Conservation (phyloP, 2,329 filamentous ascomycete genomes). For the Ascochyta viciae-villosae region DNA sequence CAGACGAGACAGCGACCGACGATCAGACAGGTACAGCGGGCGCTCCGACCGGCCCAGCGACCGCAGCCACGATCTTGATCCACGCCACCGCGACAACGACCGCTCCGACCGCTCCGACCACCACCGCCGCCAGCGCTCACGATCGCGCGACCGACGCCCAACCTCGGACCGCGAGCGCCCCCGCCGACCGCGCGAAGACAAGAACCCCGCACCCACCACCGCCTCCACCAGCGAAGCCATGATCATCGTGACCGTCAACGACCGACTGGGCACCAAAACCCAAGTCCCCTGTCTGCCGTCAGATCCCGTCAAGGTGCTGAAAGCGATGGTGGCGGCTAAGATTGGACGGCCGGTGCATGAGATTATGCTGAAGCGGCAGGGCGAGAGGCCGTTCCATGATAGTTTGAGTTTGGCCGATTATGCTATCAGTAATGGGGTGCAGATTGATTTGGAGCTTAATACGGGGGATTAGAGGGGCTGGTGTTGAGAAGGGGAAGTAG, state of each 20-base stretch:
- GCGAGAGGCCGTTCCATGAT: slow-evolving; percentile 93
- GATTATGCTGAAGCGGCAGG: slow-evolving; percentile 90
- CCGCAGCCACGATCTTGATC: not conserved
- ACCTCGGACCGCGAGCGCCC: slow-evolving; percentile 15
- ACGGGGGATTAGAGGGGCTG: slow-evolving; percentile 39
- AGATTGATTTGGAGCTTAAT: slow-evolving; percentile 56
- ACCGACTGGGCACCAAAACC: slow-evolving; percentile 94
- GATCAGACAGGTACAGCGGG: not conserved
- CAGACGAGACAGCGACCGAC: slow-evolving; percentile 7
- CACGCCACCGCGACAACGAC: not conserved
- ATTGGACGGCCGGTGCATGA: slow-evolving; percentile 90
- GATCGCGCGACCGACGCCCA: slow-evolving; percentile 10
- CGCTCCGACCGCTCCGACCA: not conserved
- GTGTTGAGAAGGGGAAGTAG: too few species aligned
- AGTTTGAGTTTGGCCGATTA: slow-evolving; percentile 88
- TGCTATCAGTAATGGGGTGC: slow-evolving; percentile 88
- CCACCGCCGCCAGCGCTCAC: not conserved
- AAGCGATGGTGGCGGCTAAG: slow-evolving; percentile 86
- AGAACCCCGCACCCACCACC: slow-evolving; percentile 39
- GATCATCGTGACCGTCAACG: slow-evolving; percentile 94
- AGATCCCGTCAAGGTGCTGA: slow-evolving; percentile 85
- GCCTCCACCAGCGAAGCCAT: slow-evolving; percentile 69
- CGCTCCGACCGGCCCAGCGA: slow-evolving; percentile 8
- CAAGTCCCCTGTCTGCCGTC: slow-evolving; percentile 87
- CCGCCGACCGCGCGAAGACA: slow-evolving; percentile 43